A percentile compares a stretch with the other conserved stretches of the same genome.
phyloP scores from a whole-genome alignment of 805 yeast genomes.

The Lipomyces starkeyi region DNA sequence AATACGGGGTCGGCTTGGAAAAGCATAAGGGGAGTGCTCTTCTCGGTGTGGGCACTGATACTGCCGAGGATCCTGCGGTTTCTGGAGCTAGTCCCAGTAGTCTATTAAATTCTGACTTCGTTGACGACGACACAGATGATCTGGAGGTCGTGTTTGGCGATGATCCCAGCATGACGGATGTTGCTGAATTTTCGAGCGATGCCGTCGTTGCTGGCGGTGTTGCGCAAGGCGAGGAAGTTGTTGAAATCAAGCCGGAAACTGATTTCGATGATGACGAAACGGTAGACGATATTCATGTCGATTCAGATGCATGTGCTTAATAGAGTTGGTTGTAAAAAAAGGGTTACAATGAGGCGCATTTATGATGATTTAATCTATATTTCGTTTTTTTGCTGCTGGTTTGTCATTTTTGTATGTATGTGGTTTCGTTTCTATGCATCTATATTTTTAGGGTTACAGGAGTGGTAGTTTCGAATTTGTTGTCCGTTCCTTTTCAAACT shows the following conservation, averaged over 20 bases:
- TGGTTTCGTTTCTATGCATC: neutral
- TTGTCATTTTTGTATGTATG: neutral
- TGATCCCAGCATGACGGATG: conserved; percentile 2
- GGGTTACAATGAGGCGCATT: neutral
- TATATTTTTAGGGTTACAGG: neutral
- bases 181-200: conserved; percentile 3
- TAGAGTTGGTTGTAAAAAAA: neutral
- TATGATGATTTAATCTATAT: neutral
- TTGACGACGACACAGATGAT: conserved; percentile 19
- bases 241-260: conserved; percentile 19
- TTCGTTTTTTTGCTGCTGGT: neutral
- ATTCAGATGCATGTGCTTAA: neutral
- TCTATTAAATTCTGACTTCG: conserved; percentile 1
- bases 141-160: conserved; percentile 13
- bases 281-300: conserved; percentile 17
- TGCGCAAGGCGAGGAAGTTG: conserved; percentile 18
- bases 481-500: neutral
- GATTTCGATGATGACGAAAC: conserved; percentile 17
- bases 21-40: neutral
- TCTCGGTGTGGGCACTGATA: neutral
- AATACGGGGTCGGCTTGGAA: neutral
- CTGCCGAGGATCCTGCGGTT: neutral
- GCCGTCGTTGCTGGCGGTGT: conserved; percentile 11
- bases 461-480: neutral
- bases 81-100: conserved; percentile 7